These are phyloP conservation scores for Ephemerocybe angulata DNA, from an alignment of 768 basidiomycete genomes.

Conservation along the genomic window DNA sequence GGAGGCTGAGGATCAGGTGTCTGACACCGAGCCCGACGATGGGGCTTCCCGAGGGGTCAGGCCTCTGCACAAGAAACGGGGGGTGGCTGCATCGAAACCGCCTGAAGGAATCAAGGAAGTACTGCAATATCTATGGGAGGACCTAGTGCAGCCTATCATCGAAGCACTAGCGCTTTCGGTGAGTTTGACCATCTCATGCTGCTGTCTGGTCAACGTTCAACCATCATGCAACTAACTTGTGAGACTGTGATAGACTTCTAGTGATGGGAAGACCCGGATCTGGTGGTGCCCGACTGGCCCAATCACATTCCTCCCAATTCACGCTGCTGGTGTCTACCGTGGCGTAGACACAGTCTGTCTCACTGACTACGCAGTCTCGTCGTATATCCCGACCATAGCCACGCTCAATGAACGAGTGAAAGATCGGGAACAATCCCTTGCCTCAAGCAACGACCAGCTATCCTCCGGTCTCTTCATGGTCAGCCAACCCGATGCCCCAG, in stretches of 20 bases:
- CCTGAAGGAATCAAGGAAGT: not conserved
- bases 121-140: not conserved
- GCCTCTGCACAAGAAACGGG: not conserved
- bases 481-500: conserved; percentile 11
- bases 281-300: conserved; percentile 11
- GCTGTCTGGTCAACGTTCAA: not conserved
- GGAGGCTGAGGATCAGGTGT: no score
- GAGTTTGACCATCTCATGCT: not conserved
- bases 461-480: not conserved
- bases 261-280: not conserved
- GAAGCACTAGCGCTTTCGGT: not conserved
- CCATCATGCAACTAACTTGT: not conserved
- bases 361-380: conserved; percentile 9
- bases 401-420: not conserved
- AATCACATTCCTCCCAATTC: conserved; percentile 5
- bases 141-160: conserved; percentile 2
- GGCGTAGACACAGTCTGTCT: not conserved
- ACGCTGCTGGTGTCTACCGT: conserved; percentile 7
- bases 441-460: not conserved
- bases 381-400: conserved; percentile 13
- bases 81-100: no score
- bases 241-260: not conserved
- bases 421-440: conserved; percentile 1
- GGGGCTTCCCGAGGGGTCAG: not conserved
- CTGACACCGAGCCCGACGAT: no score